A percentile compares a stretch with the other conserved stretches of the same genome.
Evolutionary conservation across 2,329 filamentous ascomycete species (phyloP).

Genomic region (Pyrenophora seminiperda): DNA sequence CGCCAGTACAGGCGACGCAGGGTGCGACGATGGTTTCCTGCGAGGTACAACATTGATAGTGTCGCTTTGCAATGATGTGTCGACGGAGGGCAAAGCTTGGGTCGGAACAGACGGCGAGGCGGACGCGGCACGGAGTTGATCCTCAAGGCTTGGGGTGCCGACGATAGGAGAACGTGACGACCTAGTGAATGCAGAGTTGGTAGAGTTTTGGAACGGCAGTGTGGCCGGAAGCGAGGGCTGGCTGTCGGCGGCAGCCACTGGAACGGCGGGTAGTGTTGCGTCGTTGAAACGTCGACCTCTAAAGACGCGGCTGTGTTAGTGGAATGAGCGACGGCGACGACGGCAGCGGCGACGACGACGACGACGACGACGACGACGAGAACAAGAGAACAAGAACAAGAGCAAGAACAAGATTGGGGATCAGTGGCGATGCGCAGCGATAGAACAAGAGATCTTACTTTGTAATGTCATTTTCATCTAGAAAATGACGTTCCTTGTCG

Average conservation of each 20-base stretch:
- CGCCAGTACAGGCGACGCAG: slow-evolving; percentile 16
- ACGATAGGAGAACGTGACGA: slow-evolving; percentile 30
- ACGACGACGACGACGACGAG: too few relatives aligned
- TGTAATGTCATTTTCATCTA: slow-evolving; percentile 62
- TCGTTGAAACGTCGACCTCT: slow-evolving; percentile 65
- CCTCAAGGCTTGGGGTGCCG: slow-evolving; percentile 35
- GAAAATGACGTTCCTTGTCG: slow-evolving; percentile 59
- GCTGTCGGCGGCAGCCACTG: slow-evolving; percentile 31
- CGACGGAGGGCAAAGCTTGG: slow-evolving; percentile 29
- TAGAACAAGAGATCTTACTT: slow-evolving; percentile 54
- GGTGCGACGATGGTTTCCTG: slow-evolving; percentile 15
- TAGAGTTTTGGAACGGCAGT: slow-evolving; percentile 29
- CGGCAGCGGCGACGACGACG: slow-evolving; percentile 11
- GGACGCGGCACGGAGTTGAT: slow-evolving; percentile 44
- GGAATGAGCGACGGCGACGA: slow-evolving; percentile 35
- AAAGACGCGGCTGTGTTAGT: slow-evolving; percentile 34
- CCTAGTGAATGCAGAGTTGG: slow-evolving; percentile 26
- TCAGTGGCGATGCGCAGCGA: not conserved
- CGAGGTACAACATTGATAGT: slow-evolving; percentile 13
- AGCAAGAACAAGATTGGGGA: not conserved
- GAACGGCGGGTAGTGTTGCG: slow-evolving; percentile 56
- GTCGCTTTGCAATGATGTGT: slow-evolving; percentile 24
- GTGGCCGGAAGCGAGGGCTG: slow-evolving; percentile 33
- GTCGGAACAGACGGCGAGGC: slow-evolving; percentile 40
- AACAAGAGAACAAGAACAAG: too few relatives aligned